These are phyloP conservation scores for Fusarium tupiense DNA, from an alignment of 2,329 filamentous ascomycete genomes.

Conservation along the genomic window DNA sequence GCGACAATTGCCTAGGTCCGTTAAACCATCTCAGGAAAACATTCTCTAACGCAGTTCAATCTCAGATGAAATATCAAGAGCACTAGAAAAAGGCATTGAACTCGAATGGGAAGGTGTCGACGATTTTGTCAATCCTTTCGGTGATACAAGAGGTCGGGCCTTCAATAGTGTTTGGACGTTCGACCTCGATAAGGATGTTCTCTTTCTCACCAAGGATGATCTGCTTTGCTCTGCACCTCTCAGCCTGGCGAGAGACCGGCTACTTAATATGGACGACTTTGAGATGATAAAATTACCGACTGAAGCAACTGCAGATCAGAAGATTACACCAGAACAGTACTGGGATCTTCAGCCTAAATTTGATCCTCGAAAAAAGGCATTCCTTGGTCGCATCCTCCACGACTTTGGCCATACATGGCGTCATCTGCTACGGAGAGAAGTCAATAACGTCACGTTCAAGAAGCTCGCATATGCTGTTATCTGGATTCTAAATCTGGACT, in stretches of 20 bases:
- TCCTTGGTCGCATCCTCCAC: slow-evolving; percentile 18
- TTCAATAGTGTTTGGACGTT: slow-evolving; percentile 7
- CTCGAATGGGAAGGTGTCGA: background rate
- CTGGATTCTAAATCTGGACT: slow-evolving; percentile 5
- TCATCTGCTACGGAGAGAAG: slow-evolving; percentile 27
- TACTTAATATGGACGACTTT: slow-evolving; percentile 30
- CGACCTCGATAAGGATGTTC: background rate
- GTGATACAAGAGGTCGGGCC: background rate
- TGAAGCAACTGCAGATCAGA: background rate
- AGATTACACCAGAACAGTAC: slow-evolving; percentile 14
- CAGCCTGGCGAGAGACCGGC: slow-evolving; percentile 6
- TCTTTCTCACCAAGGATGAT: background rate
- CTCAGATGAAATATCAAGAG: background rate
- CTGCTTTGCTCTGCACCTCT: background rate
- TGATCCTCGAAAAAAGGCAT: background rate
- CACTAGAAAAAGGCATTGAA: background rate
- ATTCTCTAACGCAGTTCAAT: background rate
- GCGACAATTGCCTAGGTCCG: background rate
- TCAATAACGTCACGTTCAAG: slow-evolving; percentile 26
- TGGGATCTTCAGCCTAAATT: slow-evolving; percentile 23
- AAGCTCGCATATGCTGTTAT: slow-evolving; percentile 31
- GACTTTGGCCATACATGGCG: slow-evolving; percentile 37
- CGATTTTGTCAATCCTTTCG: background rate
- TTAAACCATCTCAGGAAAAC: background rate
- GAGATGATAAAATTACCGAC: background rate